Evolutionary conservation across 495 filamentous ascomycete species (phyloP).

Genomic region (Podospora pseudocomata): DNA sequence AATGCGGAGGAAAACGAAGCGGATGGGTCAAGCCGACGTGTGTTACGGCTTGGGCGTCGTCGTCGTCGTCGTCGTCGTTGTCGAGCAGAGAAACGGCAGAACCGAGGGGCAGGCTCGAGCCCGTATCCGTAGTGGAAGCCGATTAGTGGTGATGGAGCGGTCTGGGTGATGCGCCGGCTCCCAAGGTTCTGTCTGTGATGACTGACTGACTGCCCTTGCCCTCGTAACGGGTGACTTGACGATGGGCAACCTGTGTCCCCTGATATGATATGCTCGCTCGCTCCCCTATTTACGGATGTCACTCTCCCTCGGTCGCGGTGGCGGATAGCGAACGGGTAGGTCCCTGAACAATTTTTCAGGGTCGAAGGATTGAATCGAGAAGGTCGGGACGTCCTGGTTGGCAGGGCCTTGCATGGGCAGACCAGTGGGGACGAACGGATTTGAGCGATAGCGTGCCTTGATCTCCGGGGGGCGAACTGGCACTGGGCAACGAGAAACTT

Average conservation of each 20-base stretch:
- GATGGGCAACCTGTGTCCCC: background rate
- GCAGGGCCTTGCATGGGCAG: slow-evolving; percentile 11
- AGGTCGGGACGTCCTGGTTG: slow-evolving; percentile 1
- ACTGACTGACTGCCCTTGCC: background rate
- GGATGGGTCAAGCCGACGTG: background rate
- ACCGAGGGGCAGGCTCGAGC: background rate
- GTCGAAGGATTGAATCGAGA: background rate
- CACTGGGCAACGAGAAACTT: background rate
- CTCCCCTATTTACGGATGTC: slow-evolving; percentile 9
- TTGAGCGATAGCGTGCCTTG: background rate
- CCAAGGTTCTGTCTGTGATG: background rate
- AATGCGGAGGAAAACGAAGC: background rate
- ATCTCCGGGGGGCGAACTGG: background rate
- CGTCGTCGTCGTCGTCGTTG: too few species aligned
- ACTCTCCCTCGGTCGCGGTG: slow-evolving; percentile 7
- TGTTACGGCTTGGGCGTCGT: too few species aligned
- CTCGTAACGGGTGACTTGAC: background rate
- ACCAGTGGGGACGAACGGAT: slow-evolving; percentile 7
- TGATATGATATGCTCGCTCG: background rate
- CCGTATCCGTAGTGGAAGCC: background rate
- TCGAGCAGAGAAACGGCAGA: background rate
- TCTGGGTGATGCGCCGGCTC: slow-evolving; percentile 1
- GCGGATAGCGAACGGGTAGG: slow-evolving; percentile 7
- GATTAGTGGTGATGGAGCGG: background rate
- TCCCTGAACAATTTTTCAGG: slow-evolving; percentile 5